These are phyloP conservation scores for Trichopus zeylanicus DNA, from an alignment of 116 monocot species.

Conservation along the genomic window DNA sequence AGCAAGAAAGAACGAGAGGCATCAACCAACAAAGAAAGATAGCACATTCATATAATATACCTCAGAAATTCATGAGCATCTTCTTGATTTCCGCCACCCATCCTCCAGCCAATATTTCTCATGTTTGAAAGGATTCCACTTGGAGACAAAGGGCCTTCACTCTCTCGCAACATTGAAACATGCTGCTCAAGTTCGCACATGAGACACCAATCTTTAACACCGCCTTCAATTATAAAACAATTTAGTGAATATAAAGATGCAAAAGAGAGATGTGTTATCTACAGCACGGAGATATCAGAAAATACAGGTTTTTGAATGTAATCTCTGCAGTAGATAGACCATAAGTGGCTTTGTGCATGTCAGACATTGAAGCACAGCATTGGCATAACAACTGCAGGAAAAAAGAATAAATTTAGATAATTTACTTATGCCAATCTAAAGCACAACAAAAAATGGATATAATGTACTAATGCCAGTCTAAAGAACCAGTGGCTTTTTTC, in stretches of 20 bases:
- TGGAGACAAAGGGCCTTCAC: conserved; percentile 67
- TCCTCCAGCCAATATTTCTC: conserved; percentile 69
- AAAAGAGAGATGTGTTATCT: background rate
- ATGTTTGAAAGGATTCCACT: conserved; percentile 74
- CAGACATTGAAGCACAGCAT: conserved; percentile 91
- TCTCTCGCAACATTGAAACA: conserved; percentile 58
- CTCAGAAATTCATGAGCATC: conserved; percentile 98
- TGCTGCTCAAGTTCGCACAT: conserved; percentile 95
- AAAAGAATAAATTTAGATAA: background rate
- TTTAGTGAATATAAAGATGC: background rate
- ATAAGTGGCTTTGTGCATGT: conserved; percentile 87
- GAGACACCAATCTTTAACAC: conserved; percentile 70
- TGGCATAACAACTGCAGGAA: conserved; percentile 85
- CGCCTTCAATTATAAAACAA: conserved; percentile 29
- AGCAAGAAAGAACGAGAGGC: background rate
- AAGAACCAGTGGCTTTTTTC: too few relatives aligned
- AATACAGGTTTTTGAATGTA: conserved; percentile 85
- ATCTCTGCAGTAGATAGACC: conserved; percentile 70
- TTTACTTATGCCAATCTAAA: background rate
- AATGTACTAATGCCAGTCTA: too few relatives aligned
- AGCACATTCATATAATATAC: conserved; percentile 12
- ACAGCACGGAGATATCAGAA: background rate
- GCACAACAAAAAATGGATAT: background rate
- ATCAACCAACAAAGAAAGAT: background rate
- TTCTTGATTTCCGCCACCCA: conserved; percentile 92